Percentiles rank a stretch among this genome's conserved stretches.
Evolutionary conservation across 148 eudicot genomes (phyloP).

Genomic region (Chenopodium berlandieri): DNA sequence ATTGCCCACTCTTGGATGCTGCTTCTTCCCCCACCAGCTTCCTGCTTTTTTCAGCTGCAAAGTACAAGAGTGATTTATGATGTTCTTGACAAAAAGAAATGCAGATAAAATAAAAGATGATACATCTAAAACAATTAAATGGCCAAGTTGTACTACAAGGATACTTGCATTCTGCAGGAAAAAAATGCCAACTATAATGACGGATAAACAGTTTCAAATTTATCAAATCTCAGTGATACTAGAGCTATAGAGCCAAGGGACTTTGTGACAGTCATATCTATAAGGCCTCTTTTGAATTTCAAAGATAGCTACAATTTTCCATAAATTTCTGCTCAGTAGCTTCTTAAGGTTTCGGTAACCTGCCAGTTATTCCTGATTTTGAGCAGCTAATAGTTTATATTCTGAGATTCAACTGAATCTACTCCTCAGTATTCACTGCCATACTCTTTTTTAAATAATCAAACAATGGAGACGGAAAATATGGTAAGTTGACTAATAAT

Average conservation of each 20-base stretch:
- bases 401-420: background rate
- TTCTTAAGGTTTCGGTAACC: background rate
- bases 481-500: background rate
- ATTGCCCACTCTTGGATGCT: slow-evolving; percentile 70
- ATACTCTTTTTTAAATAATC: background rate
- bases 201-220: too few relatives aligned
- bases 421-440: background rate
- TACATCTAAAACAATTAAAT: background rate
- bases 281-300: background rate
- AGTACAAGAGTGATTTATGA: background rate
- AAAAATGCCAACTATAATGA: background rate
- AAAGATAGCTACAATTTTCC: background rate
- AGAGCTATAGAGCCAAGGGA: background rate
- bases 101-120: background rate
- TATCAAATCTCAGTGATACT: background rate
- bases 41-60: slow-evolving; percentile 83
- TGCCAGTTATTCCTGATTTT: background rate
- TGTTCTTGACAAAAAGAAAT: background rate
- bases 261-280: background rate
- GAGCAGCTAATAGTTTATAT: background rate
- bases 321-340: background rate
- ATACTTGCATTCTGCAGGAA: background rate
- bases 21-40: slow-evolving; percentile 64
- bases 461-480: background rate
- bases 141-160: background rate